Evolutionary conservation across 1,284 basidiomycete species (phyloP).

Genomic region (Inonotus obliquus): DNA sequence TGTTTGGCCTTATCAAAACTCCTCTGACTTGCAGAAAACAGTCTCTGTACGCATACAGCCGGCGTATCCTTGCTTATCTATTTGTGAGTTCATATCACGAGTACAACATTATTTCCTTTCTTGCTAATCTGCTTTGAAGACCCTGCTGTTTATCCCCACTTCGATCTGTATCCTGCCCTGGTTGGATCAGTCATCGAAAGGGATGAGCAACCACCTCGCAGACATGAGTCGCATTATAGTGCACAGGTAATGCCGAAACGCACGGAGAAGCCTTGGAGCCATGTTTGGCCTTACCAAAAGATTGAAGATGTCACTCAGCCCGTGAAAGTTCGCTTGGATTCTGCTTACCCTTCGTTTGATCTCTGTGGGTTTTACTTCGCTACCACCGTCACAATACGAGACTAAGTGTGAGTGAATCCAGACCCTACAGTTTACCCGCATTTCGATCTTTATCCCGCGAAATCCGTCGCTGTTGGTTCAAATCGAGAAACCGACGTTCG

Average conservation of each 20-base stretch:
- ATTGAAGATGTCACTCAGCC: slow-evolving; percentile 15
- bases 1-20: slow-evolving; percentile 27
- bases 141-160: slow-evolving; percentile 25
- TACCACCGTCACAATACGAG: neutral
- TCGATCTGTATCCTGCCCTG: slow-evolving; percentile 26
- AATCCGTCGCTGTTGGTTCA: neutral
- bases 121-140: slow-evolving; percentile 18
- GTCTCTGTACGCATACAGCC: neutral
- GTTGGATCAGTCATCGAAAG: slow-evolving; percentile 3
- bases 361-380: slow-evolving; percentile 25
- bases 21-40: neutral
- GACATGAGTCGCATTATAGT: neutral
- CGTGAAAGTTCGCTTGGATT: neutral
- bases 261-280: slow-evolving; percentile 1
- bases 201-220: neutral
- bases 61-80: slow-evolving; percentile 31
- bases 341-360: slow-evolving; percentile 30
- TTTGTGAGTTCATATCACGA: slow-evolving; percentile 24
- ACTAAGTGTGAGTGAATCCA: slow-evolving; percentile 1
- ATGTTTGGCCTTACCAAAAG: slow-evolving; percentile 24
- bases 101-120: neutral
- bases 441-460: slow-evolving; percentile 26
- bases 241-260: neutral
- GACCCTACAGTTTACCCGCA: slow-evolving; percentile 26
- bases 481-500: neutral